Evolutionary conservation across 768 basidiomycete genomes (phyloP).

Genomic region (Suillus sp.): DNA sequence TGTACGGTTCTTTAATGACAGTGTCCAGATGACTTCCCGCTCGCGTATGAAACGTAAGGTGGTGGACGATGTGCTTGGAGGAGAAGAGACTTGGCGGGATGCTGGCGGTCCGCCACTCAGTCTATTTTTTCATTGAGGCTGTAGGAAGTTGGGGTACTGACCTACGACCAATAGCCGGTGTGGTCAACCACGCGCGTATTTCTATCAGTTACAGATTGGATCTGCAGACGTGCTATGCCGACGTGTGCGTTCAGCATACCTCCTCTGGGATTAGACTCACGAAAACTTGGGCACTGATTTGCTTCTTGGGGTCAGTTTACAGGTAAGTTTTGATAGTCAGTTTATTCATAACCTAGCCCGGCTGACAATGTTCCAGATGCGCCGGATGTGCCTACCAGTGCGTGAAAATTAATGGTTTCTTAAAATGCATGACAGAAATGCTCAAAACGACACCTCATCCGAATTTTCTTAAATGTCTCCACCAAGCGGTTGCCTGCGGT

Average conservation of each 20-base stretch:
- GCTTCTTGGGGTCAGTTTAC: not conserved
- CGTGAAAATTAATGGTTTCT: constrained; percentile 54
- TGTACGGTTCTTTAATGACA: not conserved
- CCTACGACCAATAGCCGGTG: constrained; percentile 32
- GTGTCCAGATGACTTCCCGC: constrained; percentile 82
- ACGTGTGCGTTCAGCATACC: not conserved
- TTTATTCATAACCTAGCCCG: constrained; percentile 6
- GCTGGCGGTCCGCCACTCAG: constrained; percentile 82
- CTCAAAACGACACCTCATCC: not conserved
- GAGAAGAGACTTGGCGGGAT: constrained; percentile 91
- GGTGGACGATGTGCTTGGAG: constrained; percentile 95
- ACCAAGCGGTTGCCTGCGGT: not conserved
- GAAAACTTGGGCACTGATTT: not conserved
- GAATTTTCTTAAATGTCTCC: not conserved
- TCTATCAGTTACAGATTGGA: constrained; percentile 93
- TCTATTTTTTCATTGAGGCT: not conserved
- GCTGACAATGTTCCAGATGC: constrained; percentile 44
- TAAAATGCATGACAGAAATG: constrained; percentile 6
- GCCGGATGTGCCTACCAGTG: constrained; percentile 67
- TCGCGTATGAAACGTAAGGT: constrained; percentile 83
- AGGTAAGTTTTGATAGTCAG: not conserved
- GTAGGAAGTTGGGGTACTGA: not conserved
- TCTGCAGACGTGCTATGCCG: constrained; percentile 92
- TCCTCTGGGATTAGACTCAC: constrained; percentile 2
- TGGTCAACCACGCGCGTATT: constrained; percentile 85